phyloP scores from a whole-genome alignment of 371 early-diverging fungal species.

The Lichtheimia hyalospora region DNA sequence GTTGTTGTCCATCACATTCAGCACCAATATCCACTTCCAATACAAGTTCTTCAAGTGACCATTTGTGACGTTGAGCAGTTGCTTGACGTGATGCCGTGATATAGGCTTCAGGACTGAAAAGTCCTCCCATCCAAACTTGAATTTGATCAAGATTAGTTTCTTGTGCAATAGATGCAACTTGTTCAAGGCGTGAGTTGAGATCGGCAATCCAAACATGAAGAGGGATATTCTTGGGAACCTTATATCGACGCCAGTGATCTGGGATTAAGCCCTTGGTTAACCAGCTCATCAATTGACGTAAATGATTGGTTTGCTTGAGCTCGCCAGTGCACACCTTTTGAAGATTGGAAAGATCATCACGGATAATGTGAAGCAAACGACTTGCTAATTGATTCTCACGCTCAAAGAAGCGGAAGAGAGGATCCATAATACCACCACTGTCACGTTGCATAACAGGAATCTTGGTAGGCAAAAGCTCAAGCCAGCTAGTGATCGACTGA shows the following conservation, averaged over 20 bases:
- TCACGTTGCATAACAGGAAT: constrained; percentile 44
- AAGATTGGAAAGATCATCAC: constrained; percentile 67
- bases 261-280: constrained; percentile 80
- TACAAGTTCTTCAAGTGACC: constrained; percentile 71
- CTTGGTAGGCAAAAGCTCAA: constrained; percentile 58
- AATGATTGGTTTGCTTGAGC: constrained; percentile 85
- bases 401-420: constrained; percentile 83
- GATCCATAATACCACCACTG: constrained; percentile 55
- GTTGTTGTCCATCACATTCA: constrained; percentile 12
- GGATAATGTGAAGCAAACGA: constrained; percentile 61
- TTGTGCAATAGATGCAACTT: constrained; percentile 59
- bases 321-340: constrained; percentile 71
- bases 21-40: constrained; percentile 51
- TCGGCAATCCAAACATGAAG: constrained; percentile 77
- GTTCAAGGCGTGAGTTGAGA: constrained; percentile 68
- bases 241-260: constrained; percentile 76
- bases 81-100: constrained; percentile 91
- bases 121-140: constrained; percentile 83
- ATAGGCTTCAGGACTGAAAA: constrained; percentile 91
- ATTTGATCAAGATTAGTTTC: constrained; percentile 34
- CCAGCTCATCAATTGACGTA: constrained; percentile 68
- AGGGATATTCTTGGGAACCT: constrained; percentile 61
- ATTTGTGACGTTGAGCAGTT: constrained; percentile 68
- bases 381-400: constrained; percentile 75
- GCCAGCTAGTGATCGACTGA: constrained; percentile 59